Evolutionary conservation across 805 yeast species (phyloP), one percentile per base, ranked within the genome.

Genomic region (Helenozyma baotianmanensis): DNA sequence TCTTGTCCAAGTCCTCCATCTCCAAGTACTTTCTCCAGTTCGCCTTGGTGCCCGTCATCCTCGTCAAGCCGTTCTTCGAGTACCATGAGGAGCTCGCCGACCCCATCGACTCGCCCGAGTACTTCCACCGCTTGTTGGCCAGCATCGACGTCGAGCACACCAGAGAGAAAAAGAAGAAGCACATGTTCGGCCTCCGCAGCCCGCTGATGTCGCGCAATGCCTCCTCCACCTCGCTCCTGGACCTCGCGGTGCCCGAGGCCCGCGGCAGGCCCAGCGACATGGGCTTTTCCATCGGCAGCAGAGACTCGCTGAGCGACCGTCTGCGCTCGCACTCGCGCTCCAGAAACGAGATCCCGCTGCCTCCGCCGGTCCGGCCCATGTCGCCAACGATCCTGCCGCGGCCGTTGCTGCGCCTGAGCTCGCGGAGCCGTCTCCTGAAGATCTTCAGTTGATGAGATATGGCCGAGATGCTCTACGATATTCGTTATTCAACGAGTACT

Each of bases 31-130:
- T 66, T 30, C 47, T 66, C 26, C 65, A 65, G 45, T 65, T 58
- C 43, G 70, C 71, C 1, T 50, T 64, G 37, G 70, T 66, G 2
- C 72, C 72, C 8, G 71, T 65, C 19, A 64, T 66, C 25, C 51
- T 64, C 10, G 70, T 66, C 3, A 66, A 66, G 40, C 69, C 72
- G 1, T 48, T 49, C 17, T 62, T 64, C 40, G 48, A 53, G 25
- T 53, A 56, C 35, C 42, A 45, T n/a, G 65, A 58, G 34, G 40
- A 35, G 21, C 52, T 66, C 30, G 42, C 45, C 1, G 38, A 36
- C 8, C 66, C 68, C 4, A 48, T 66, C n/a, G 58, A 56, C 17
- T 43, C 54, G 7, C 58, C 53, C 27, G 31, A 42, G n/a, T 66
- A 64, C 43, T 66, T 66, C 39, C 53, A 52, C 33, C 51, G 60